Evolutionary conservation across 768 basidiomycete species (phyloP), one percentile per base, ranked within the genome.

Genomic region (Lentinula sp.): DNA sequence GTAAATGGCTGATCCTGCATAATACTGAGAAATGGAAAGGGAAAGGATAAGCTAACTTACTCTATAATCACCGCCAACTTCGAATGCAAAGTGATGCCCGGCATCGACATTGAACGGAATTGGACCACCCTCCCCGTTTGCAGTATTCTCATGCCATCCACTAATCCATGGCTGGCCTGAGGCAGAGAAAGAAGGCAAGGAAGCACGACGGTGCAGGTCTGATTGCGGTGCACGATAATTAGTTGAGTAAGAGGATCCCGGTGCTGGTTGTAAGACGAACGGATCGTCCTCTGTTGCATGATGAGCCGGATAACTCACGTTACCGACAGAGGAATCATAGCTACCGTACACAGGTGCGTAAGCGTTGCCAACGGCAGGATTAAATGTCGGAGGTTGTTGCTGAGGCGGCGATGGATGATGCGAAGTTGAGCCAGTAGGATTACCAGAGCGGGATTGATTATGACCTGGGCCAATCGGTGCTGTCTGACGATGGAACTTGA

Each of bases 401-500:
- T 49, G 60, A 59, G 51, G 57, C 54, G 61, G 39, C n/a, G 64
- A 65, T 10, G 64, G 65, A 37, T 13, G 62, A 65, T 68, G 39
- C 64, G 69, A 43, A 71, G 32, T 2, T 7, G 56, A 33, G 46
- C 35, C 28, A 41, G 56, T 23, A 12, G 46, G 9, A 9, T 50
- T 50, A n/a, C 20, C 16, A 16, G 33, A 66, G 0, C 76, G 76
- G 48, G 70, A 76, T 13, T 74, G 73, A 12, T 75, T 71, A 65
- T 91, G 90, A 9, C 89, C 89, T 9, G 89, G 90, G 3, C 89
- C 89, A 1, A 82, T 79, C 33, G 89, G 90, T 0, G 88, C 89
- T 0, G 90, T 91, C 68, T 91, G 90, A 13, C 89, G 84, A 68
- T 90, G 88, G 67, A 89, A 91, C 68, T 92, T 90, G 71, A 91